Base-by-base conservation (phyloP, 2,329 filamentous ascomycete species). In the Calonectria pauciramosa region DNA sequence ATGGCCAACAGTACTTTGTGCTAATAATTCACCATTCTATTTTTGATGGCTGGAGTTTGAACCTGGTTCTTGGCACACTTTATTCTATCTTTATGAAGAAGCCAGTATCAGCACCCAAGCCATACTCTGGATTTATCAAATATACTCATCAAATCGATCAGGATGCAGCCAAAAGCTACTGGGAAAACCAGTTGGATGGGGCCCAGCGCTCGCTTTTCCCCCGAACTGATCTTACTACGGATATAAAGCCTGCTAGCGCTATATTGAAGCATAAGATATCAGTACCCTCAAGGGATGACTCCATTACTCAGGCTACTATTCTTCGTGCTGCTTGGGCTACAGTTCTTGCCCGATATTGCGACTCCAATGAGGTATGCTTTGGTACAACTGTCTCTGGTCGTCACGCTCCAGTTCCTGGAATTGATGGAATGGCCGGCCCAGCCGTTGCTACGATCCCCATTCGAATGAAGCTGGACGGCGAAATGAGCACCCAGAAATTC, bases 321-420 rank as follows among this genome's bases (percentile, higher is more conserved):
- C n/a, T 81, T 20, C 73, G 75, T 2, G 87, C 88, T 32, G 90
- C 91, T 0, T 86, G 89, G 78, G 86, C 87, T 8, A 87, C 89
- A 71, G 79, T 93, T 2, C 92, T 4, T 83, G 86, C 23, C 83
- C 84, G 8, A 92, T 92, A 75, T 79, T 86, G 3, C n/a, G 89
- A 74, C 1, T 75, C 71, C 0, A 59, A 84, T 2, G 86, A 88
- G 64, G 82, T 88, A 13, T 80, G 86, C 9, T 88, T 88, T 67
- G 87, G 87, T 0, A 83, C 84, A 65, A 87, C 86, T 0, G 78
- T 88, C 1, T 86, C 86, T 3, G 87, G 87, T 8, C 83, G 87
- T 30, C 77, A 78, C 5, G 76, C 74, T 2, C 68, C 79, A 1
- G 71, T 83, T 1, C 32, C 60, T 1, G 79, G 73, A 20, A 70